Base-by-base conservation (phyloP, 306 rosid genomes). In the Pyrus pyrifolia region DNA sequence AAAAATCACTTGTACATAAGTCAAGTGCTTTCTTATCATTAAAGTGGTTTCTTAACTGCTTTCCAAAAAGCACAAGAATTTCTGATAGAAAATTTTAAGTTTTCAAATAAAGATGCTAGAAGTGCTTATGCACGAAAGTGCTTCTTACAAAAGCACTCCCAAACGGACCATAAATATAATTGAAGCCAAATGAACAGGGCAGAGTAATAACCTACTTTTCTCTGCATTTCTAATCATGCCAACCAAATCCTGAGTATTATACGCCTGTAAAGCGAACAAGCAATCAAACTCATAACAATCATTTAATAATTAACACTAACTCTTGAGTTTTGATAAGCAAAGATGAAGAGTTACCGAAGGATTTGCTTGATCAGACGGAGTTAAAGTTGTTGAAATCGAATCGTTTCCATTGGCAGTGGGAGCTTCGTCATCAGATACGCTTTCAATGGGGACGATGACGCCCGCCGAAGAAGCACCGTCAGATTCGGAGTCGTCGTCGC, bases 211-310 rank as follows among this genome's bases (percentile, higher is more conserved):
- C 96, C 67, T 88, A 95, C 99, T 95, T 80, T 85, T 89, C 86
- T 95, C 98, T 6, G 99, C 95, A 82, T 87, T 87, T 84, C 70
- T 86, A 82, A 90, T 88, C 91, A 95, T 78, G 85, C 79, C 87
- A 64, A 92, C 67, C 89, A 95, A 82, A 81, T 91, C 96, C 81
- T 87, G 85, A 58, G 74, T 19, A 40, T 78, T 51, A 51, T 68
- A 31, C 74, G 69, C 91, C 97, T 90, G 85, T 82, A 71, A 85
- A 61, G 4, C 66, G 52, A 82, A 66, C 60, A 44, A 61, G 29
- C 6, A 22, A 44, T n/a, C 79, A 65, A 42, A 42, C 9, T 8
- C 18, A 19, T 12, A 8, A 45, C 18, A 25, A 64, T 3, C 13
- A 64, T 7, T 17, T 13, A 64, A 29, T 4, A 64, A 30, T 1